Evolutionary conservation across 2,329 filamentous ascomycete species (phyloP).

Genomic region (Aspergillus pseudonomiae): DNA sequence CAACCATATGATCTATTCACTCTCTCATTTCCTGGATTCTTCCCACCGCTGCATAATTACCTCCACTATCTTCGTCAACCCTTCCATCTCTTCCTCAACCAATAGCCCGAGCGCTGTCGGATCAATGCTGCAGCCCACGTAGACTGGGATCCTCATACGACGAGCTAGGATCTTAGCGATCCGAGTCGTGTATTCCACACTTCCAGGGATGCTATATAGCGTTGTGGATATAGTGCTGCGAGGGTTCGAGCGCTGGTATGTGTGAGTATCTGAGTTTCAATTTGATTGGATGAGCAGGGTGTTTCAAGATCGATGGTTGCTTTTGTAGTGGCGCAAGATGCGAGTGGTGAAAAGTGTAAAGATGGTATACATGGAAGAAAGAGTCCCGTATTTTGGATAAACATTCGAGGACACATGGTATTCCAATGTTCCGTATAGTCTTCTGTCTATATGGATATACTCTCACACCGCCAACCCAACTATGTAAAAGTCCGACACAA

Average conservation of each 20-base stretch:
- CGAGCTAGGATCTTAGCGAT: constrained; percentile 82
- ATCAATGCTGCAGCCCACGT: constrained; percentile 86
- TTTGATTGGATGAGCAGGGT: background rate
- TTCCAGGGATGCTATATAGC: constrained; percentile 72
- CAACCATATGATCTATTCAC: background rate
- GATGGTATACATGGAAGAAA: background rate
- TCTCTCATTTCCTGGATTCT: constrained; percentile 6
- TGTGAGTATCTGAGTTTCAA: constrained; percentile 14
- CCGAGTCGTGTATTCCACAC: constrained; percentile 83
- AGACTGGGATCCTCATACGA: constrained; percentile 73
- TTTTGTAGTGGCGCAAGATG: background rate
- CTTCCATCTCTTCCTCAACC: constrained; percentile 93
- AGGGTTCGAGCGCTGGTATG: constrained; percentile 41
- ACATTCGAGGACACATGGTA: background rate
- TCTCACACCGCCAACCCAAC: background rate
- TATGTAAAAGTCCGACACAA: background rate
- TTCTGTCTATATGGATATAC: background rate
- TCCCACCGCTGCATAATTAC: constrained; percentile 62
- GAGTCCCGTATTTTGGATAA: background rate
- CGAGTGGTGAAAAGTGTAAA: background rate
- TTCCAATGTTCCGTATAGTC: background rate
- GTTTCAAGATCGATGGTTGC: background rate
- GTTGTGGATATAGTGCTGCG: constrained; percentile 71
- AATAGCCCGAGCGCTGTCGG: constrained; percentile 75
- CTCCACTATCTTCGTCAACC: constrained; percentile 73